Conservation (phyloP, 768 basidiomycete species). For the Ramaria sp. region DNA sequence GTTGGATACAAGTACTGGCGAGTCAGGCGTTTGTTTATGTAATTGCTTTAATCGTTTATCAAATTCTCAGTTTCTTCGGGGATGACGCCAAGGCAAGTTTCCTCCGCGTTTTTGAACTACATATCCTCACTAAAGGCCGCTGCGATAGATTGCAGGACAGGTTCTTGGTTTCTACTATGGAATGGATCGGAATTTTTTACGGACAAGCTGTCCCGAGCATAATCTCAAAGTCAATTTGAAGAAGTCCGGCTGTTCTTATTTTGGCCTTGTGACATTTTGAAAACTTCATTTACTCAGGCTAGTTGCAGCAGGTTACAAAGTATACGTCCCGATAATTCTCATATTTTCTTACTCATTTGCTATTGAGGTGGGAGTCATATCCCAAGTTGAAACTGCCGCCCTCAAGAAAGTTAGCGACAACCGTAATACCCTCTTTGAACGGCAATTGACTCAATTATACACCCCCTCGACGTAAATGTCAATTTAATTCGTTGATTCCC, state of each 20-base stretch:
- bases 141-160: conserved; percentile 52
- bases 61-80: conserved; percentile 48
- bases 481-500: conserved; percentile 6
- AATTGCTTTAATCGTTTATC: not conserved
- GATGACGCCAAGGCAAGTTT: conserved; percentile 65
- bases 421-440: conserved; percentile 59
- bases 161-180: conserved; percentile 74
- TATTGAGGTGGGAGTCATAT: conserved; percentile 47
- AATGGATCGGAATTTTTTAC: conserved; percentile 58
- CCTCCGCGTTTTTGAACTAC: not conserved
- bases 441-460: conserved; percentile 68
- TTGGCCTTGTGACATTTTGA: not conserved
- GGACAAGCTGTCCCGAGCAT: conserved; percentile 64
- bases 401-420: conserved; percentile 78
- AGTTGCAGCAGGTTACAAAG: conserved; percentile 68
- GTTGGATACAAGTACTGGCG: conserved; percentile 68
- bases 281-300: conserved; percentile 32
- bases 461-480: conserved; percentile 73
- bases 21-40: not conserved
- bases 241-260: conserved; percentile 40
- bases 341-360: not conserved
- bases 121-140: not conserved
- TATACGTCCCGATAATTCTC: conserved; percentile 19
- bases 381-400: conserved; percentile 80
- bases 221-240: conserved; percentile 61